phyloP scores from a whole-genome alignment of 371 early-diverging fungal species.

The Smittium culicis region DNA sequence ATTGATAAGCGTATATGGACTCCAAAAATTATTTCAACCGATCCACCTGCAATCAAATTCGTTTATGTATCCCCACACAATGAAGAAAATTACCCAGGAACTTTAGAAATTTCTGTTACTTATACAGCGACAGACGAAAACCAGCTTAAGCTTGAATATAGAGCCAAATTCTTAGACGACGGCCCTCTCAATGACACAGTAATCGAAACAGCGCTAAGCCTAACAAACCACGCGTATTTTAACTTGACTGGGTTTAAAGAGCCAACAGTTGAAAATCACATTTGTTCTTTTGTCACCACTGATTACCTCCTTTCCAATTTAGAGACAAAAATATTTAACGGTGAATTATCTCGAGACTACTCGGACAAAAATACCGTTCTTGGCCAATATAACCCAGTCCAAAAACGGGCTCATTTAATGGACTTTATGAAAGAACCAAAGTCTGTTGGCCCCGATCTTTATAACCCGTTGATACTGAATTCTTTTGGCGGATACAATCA shows the following conservation, averaged over 20 bases:
- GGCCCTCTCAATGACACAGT: background rate
- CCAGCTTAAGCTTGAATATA: constrained; percentile 28
- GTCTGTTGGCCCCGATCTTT: constrained; percentile 29
- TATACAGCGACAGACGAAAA: constrained; percentile 28
- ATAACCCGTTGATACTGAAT: constrained; percentile 14
- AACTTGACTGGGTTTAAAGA: constrained; percentile 36
- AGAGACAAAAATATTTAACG: no score
- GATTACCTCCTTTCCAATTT: no score
- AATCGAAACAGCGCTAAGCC: constrained; percentile 31
- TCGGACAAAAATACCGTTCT: constrained; percentile 23
- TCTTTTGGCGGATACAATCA: constrained; percentile 36
- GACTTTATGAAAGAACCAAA: constrained; percentile 10
- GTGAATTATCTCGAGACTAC: constrained; percentile 13
- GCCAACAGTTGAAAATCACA: constrained; percentile 30
- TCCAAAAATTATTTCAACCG: constrained; percentile 14
- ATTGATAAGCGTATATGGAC: constrained; percentile 30
- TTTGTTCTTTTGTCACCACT: no score
- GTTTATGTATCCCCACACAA: constrained; percentile 25
- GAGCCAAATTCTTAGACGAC: constrained; percentile 21
- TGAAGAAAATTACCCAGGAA: constrained; percentile 40
- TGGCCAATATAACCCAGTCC: constrained; percentile 30
- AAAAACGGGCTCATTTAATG: constrained; percentile 36
- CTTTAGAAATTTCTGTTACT: constrained; percentile 22
- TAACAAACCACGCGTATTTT: constrained; percentile 46
- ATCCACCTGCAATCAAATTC: constrained; percentile 22